These are phyloP conservation scores for Beverwykella pulmonaria DNA, from an alignment of 495 filamentous ascomycete species.

Conservation along the genomic window DNA sequence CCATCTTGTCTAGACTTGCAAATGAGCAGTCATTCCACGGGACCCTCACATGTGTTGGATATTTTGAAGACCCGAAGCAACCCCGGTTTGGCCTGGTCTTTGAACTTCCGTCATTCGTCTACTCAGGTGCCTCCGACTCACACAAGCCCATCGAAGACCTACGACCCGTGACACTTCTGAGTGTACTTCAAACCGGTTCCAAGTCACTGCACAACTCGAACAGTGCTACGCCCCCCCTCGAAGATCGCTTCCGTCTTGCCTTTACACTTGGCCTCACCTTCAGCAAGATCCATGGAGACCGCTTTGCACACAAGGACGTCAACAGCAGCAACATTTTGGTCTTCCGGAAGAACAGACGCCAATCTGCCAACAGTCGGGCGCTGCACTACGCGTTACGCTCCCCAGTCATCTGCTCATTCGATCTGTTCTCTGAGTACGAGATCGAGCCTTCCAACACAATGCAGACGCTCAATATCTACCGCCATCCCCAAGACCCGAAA, in stretches of 20 bases:
- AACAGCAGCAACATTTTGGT: constrained; percentile 80
- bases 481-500: constrained; percentile 63
- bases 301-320: constrained; percentile 78
- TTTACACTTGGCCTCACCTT: constrained; percentile 76
- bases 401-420: constrained; percentile 78
- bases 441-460: constrained; percentile 51
- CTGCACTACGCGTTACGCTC: constrained; percentile 57
- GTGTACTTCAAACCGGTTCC: constrained; percentile 58
- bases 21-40: constrained; percentile 57
- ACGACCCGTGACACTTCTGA: constrained; percentile 56
- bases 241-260: constrained; percentile 83
- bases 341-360: constrained; percentile 56
- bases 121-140: constrained; percentile 55
- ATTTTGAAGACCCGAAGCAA: constrained; percentile 76
- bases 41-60: constrained; percentile 77
- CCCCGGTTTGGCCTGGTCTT: constrained; percentile 82
- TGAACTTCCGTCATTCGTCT: constrained; percentile 64
- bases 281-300: constrained; percentile 73
- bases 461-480: constrained; percentile 64
- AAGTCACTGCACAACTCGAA: constrained; percentile 52
- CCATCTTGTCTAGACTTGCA: constrained; percentile 55
- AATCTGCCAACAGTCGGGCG: constrained; percentile 33
- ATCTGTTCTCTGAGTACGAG: constrained; percentile 73
- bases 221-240: constrained; percentile 56
- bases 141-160: constrained; percentile 50